Evolutionary conservation across 2,329 filamentous ascomycete genomes (phyloP).

Genomic region (Aspergillus sp.): DNA sequence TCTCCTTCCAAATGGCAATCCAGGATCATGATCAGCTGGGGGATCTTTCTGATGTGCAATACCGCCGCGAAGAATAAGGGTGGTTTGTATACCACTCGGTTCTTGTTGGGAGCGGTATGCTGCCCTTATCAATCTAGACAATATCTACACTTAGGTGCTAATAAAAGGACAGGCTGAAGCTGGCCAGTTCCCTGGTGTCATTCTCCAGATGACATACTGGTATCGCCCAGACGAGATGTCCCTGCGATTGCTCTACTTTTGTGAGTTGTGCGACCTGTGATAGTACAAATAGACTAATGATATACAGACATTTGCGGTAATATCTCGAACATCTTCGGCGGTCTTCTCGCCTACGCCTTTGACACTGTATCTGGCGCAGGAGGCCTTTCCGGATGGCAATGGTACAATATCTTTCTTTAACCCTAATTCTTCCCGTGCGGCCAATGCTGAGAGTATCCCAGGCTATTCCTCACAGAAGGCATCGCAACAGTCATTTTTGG

Average conservation of each 20-base stretch:
- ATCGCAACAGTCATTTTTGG: conserved; percentile 24
- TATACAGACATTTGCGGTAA: conserved; percentile 42
- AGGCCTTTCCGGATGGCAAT: conserved; percentile 33
- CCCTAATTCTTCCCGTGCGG: background rate
- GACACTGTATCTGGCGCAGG: conserved; percentile 37
- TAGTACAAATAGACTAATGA: background rate
- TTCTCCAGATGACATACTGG: conserved; percentile 47
- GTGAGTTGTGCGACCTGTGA: conserved; percentile 31
- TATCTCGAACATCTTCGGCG: conserved; percentile 43
- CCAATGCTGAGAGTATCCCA: background rate
- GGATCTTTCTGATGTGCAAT: conserved; percentile 35
- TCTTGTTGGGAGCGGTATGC: conserved; percentile 42
- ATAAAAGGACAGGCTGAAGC: conserved; percentile 31
- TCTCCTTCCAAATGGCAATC: conserved; percentile 32
- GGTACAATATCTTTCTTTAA: conserved; percentile 11
- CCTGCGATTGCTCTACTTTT: conserved; percentile 48
- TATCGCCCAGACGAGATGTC: conserved; percentile 49
- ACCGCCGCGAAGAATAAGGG: conserved; percentile 41
- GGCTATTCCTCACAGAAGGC: conserved; percentile 25
- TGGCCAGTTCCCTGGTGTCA: conserved; percentile 45
- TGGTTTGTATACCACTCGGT: conserved; percentile 40
- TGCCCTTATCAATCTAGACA: background rate
- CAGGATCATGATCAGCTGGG: conserved; percentile 30
- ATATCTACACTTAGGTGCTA: background rate
- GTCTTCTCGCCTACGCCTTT: conserved; percentile 47